These are phyloP conservation scores for Pluteus cervinus DNA, from an alignment of 768 basidiomycete species.

Conservation along the genomic window DNA sequence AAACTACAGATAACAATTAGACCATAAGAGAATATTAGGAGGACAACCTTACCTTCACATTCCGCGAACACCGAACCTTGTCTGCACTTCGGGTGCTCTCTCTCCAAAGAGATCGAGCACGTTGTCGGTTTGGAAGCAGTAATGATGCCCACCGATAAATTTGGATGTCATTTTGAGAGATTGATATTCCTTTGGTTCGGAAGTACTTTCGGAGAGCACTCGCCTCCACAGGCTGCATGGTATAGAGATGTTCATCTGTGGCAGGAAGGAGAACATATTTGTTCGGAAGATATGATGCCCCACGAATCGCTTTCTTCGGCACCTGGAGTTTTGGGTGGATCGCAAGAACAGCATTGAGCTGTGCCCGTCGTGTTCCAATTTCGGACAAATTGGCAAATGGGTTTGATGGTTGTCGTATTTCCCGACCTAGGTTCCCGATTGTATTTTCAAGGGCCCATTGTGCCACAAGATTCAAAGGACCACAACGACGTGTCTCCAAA, in stretches of 20 bases:
- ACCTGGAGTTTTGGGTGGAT: slow-evolving; percentile 10
- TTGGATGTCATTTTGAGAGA: neutral
- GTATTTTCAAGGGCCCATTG: slow-evolving; percentile 24
- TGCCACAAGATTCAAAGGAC: slow-evolving; percentile 16
- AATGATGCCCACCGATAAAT: slow-evolving; percentile 12
- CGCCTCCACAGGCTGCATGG: neutral
- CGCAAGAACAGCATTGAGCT: slow-evolving; percentile 11
- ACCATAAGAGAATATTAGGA: neutral
- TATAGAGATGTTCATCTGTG: neutral
- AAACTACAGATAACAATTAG: neutral
- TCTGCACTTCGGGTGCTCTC: slow-evolving; percentile 3
- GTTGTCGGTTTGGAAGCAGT: slow-evolving; percentile 15
- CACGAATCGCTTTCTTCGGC: neutral
- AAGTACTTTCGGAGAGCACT: neutral
- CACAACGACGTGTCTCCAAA: slow-evolving; percentile 13
- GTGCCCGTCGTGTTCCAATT: slow-evolving; percentile 12
- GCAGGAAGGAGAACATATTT: slow-evolving; percentile 3
- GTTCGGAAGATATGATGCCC: slow-evolving; percentile 3
- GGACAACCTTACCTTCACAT: slow-evolving; percentile 5
- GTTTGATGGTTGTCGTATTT: slow-evolving; percentile 14
- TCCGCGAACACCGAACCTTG: slow-evolving; percentile 4
- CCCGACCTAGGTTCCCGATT: slow-evolving; percentile 16
- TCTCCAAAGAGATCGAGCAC: slow-evolving; percentile 12
- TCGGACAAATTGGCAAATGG: slow-evolving; percentile 20
- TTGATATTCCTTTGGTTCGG: neutral